Evolutionary conservation across 176 grass and related monocot species (phyloP).

Genomic region (Paspalum notatum): DNA sequence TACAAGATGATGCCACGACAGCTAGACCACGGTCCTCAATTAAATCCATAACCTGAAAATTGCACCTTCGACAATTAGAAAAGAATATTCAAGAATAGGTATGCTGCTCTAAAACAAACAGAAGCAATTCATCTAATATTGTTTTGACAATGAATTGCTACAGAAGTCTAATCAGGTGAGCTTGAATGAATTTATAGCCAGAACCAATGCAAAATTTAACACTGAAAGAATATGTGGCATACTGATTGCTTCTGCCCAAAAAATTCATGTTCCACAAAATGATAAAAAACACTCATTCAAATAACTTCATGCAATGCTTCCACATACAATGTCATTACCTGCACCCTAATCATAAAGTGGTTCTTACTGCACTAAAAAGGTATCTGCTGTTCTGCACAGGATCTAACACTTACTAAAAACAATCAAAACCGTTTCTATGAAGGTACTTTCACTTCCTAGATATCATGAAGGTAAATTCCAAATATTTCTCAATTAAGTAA

Average conservation of each 20-base stretch:
- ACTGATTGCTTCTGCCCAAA: slow-evolving; percentile 14
- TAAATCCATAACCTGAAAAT: slow-evolving; percentile 70
- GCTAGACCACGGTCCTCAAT: slow-evolving; percentile 66
- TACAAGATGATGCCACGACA: slow-evolving; percentile 67
- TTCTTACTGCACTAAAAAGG: slow-evolving; percentile 5
- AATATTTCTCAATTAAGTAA: neutral
- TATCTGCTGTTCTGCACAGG: slow-evolving; percentile 8
- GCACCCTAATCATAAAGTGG: neutral
- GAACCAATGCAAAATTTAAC: neutral
- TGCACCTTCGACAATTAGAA: slow-evolving; percentile 19
- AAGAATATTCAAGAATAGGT: neutral
- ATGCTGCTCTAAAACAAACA: slow-evolving; percentile 14
- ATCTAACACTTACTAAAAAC: neutral
- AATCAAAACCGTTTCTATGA: neutral
- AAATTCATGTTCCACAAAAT: neutral
- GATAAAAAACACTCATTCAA: neutral
- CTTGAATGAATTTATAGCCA: no score
- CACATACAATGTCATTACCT: neutral
- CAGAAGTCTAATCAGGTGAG: no score
- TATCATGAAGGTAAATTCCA: neutral
- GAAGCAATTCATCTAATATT: slow-evolving; percentile 12
- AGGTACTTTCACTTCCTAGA: neutral
- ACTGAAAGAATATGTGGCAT: neutral
- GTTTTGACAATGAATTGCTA: neutral
- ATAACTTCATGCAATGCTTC: neutral